Conservation (phyloP, 169 alveolate species). For the Plasmodium sp. region DNA sequence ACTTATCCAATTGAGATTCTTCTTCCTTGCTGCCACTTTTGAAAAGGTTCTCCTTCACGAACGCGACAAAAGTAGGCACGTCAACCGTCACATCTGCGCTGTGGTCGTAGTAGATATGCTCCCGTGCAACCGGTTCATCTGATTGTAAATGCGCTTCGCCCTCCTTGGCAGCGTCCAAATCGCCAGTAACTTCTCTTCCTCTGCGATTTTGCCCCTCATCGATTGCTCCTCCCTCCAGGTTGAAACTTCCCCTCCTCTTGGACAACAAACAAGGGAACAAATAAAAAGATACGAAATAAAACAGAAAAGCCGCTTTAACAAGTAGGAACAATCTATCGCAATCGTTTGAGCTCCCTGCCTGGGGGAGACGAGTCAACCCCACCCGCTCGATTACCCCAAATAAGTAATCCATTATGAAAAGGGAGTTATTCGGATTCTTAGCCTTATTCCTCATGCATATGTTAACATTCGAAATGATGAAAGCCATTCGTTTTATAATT, state of each 20-base stretch:
- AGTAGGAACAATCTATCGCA: slow-evolving; percentile 14
- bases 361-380: neutral
- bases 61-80: neutral
- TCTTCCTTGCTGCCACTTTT: neutral
- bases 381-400: slow-evolving; percentile 5
- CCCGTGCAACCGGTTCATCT: neutral
- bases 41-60: neutral
- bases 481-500: slow-evolving; percentile 35
- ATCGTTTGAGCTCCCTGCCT: neutral
- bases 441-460: neutral
- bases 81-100: neutral
- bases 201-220: neutral
- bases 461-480: slow-evolving; percentile 40
- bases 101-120: neutral
- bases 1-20: neutral
- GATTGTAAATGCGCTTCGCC: neutral
- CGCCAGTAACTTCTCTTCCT: neutral
- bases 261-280: slow-evolving; percentile 2
- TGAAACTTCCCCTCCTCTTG: neutral
- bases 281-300: slow-evolving; percentile 19
- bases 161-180: neutral
- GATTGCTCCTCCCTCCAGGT: neutral
- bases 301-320: slow-evolving; percentile 23
- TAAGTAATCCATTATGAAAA: slow-evolving; percentile 8
- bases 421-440: neutral